phyloP scores from a whole-genome alignment of 1,284 basidiomycete genomes.

The Trichosporon faecale region DNA sequence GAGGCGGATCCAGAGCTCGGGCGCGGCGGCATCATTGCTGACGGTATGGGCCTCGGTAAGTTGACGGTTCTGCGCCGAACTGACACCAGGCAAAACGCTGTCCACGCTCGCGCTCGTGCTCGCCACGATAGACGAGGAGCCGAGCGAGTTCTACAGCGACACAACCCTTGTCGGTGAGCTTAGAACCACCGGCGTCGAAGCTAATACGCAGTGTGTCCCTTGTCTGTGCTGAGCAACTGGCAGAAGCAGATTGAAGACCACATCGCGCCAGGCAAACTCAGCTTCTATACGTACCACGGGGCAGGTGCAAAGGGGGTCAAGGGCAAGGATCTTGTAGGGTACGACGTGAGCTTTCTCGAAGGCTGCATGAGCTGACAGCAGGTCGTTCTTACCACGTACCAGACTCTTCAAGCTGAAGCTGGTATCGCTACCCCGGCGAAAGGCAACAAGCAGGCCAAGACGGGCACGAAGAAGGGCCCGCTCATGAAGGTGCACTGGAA shows the following conservation, averaged over 20 bases:
- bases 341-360: slow-evolving; percentile 56
- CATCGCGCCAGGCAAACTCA: slow-evolving; percentile 60
- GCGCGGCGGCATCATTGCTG: slow-evolving; percentile 76
- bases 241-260: slow-evolving; percentile 81
- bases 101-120: slow-evolving; percentile 74
- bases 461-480: slow-evolving; percentile 47
- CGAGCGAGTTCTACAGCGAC: slow-evolving; percentile 58
- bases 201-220: slow-evolving; percentile 65
- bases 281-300: slow-evolving; percentile 64
- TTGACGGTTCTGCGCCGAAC: neutral
- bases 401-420: slow-evolving; percentile 55
- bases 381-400: slow-evolving; percentile 85
- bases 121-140: slow-evolving; percentile 66
- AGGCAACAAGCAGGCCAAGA: slow-evolving; percentile 37
- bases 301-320: slow-evolving; percentile 59
- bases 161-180: slow-evolving; percentile 69
- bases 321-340: slow-evolving; percentile 61
- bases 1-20: slow-evolving; percentile 64
- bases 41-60: slow-evolving; percentile 72
- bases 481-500: slow-evolving; percentile 76
- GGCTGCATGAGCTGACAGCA: slow-evolving; percentile 16
- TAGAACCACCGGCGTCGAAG: neutral
- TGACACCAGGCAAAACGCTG: slow-evolving; percentile 67
- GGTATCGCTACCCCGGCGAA: slow-evolving; percentile 22
- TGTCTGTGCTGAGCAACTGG: slow-evolving; percentile 88